These are phyloP conservation scores for Dictyophora rubrovolvata DNA, from an alignment of 768 basidiomycete genomes.

Conservation along the genomic window DNA sequence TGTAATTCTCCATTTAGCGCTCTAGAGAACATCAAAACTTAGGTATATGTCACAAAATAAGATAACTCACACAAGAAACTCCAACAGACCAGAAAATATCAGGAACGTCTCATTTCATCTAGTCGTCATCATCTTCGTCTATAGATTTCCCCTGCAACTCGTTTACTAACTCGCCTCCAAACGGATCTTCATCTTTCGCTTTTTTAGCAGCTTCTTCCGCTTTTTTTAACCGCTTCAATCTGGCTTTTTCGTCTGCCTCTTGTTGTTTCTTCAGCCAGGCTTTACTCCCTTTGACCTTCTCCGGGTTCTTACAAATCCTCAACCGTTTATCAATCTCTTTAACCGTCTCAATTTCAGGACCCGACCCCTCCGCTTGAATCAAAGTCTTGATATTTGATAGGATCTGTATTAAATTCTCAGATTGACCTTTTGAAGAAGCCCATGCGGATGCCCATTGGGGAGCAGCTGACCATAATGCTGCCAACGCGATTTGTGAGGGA, in stretches of 20 bases:
- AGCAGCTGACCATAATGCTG: constrained; percentile 58
- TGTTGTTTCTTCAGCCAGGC: constrained; percentile 64
- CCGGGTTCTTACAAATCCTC: constrained; percentile 87
- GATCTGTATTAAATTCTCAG: constrained; percentile 27
- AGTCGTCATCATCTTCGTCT: not conserved
- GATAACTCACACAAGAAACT: too few species aligned
- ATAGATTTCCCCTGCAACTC: not conserved
- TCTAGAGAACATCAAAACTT: too few species aligned
- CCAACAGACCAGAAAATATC: too few species aligned
- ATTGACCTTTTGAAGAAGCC: constrained; percentile 35
- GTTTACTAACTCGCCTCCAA: constrained; percentile 41
- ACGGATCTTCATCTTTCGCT: constrained; percentile 56
- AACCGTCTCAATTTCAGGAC: constrained; percentile 74
- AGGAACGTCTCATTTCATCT: not conserved
- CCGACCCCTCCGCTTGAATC: constrained; percentile 43
- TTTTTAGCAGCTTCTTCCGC: constrained; percentile 45
- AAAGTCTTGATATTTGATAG: constrained; percentile 45
- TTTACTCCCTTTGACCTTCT: constrained; percentile 85
- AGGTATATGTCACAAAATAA: too few species aligned
- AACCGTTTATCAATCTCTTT: constrained; percentile 84
- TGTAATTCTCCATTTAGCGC: too few species aligned
- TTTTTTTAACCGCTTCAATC: constrained; percentile 47
- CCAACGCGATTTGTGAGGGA: constrained; percentile 89
- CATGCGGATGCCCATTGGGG: constrained; percentile 53
- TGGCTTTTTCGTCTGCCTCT: constrained; percentile 61